Conservation (phyloP, 495 filamentous ascomycete genomes). For the Penicillium cataractarum region DNA sequence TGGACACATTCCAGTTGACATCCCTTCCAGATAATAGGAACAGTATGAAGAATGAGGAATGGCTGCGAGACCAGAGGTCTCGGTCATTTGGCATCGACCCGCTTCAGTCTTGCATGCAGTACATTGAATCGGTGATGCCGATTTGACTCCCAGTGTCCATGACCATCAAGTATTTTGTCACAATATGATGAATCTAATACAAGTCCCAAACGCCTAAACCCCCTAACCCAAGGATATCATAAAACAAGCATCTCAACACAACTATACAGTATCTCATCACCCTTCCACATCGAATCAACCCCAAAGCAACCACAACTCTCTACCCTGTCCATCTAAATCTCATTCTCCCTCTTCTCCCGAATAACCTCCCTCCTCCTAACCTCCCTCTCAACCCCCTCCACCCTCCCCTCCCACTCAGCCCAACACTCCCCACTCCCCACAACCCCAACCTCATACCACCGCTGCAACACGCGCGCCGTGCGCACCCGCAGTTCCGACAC, state of each 20-base stretch:
- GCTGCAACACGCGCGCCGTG: slow-evolving; percentile 71
- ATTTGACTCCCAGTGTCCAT: not conserved
- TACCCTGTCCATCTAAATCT: slow-evolving; percentile 25
- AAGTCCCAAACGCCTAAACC: not conserved
- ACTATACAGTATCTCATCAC: not conserved
- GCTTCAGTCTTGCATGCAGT: not conserved
- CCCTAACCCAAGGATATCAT: not conserved
- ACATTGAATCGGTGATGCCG: not conserved
- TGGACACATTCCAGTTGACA: not conserved
- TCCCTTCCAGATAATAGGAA: not conserved
- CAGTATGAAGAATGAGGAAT: not conserved
- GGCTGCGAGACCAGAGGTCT: not conserved
- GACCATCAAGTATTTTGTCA: not conserved
- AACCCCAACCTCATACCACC: slow-evolving; percentile 79
- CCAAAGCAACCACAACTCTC: not conserved
- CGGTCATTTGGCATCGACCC: not conserved
- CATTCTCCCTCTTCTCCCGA: slow-evolving; percentile 42
- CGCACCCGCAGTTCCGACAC: slow-evolving; percentile 72
- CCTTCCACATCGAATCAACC: not conserved
- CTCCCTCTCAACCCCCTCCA: slow-evolving; percentile 67
- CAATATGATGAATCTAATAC: not conserved
- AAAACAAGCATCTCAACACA: not conserved
- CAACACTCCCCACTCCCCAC: slow-evolving; percentile 70
- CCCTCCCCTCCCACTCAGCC: slow-evolving; percentile 71
- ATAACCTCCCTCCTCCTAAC: slow-evolving; percentile 62